Conservation (phyloP, 176 grass and related monocot species). For the Zoysia pacifica region DNA sequence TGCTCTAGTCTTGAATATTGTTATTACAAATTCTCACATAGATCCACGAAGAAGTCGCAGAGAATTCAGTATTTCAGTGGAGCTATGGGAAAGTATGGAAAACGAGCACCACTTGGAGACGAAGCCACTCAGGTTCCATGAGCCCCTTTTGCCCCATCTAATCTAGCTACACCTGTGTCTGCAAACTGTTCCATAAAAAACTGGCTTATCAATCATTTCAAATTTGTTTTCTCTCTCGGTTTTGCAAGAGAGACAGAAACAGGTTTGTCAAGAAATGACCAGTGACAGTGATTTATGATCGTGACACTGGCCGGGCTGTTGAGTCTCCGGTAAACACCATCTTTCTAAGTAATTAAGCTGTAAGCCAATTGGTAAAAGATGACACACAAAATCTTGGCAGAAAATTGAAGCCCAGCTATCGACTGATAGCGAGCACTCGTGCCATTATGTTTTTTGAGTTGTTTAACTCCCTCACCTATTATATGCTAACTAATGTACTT, state of each 20-base stretch:
- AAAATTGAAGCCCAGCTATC: background rate
- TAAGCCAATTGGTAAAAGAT: constrained; percentile 34
- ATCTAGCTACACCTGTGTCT: constrained; percentile 22
- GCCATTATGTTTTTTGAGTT: constrained; percentile 14
- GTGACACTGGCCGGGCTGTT: constrained; percentile 11
- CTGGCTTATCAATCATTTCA: constrained; percentile 36
- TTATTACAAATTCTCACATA: constrained; percentile 24
- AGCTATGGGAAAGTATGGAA: constrained; percentile 64
- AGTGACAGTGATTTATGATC: constrained; percentile 35
- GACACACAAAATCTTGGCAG: background rate
- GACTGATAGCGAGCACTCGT: constrained; percentile 9
- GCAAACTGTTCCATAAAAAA: constrained; percentile 22
- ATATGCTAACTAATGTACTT: constrained; percentile 32
- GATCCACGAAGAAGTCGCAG: constrained; percentile 42
- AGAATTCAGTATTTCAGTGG: constrained; percentile 40
- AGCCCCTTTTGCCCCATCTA: constrained; percentile 22
- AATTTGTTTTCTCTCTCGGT: constrained; percentile 19
- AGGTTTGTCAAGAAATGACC: constrained; percentile 20
- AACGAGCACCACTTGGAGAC: constrained; percentile 60
- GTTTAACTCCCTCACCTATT: constrained; percentile 13
- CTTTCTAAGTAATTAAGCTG: constrained; percentile 39
- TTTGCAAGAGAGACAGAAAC: constrained; percentile 17
- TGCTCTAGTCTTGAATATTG: constrained; percentile 35
- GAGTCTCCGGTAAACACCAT: constrained; percentile 30
- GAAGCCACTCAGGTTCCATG: constrained; percentile 58